Percentiles rank a stretch among this genome's conserved stretches.
phyloP scores from a whole-genome alignment of 2,329 filamentous ascomycete species.

The Epichloe elymi region DNA sequence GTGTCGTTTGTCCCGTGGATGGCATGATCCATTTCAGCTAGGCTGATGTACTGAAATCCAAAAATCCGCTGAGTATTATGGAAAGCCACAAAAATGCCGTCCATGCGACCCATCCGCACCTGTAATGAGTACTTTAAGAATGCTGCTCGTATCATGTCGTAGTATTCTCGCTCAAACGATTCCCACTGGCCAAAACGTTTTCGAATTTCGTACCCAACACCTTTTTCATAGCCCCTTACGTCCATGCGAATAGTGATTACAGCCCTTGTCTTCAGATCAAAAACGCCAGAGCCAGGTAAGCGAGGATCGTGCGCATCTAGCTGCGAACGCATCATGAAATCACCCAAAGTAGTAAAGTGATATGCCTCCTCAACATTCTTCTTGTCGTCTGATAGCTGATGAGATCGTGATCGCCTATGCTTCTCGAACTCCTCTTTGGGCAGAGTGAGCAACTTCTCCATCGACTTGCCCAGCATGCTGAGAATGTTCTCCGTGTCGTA shows the following conservation, averaged over 20 bases:
- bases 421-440: conserved; percentile 73
- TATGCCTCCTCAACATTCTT: conserved; percentile 63
- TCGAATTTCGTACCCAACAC: conserved; percentile 78
- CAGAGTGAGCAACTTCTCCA: conserved; percentile 88
- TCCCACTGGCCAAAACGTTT: conserved; percentile 64
- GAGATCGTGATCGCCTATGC: conserved; percentile 57
- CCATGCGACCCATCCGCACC: conserved; percentile 95
- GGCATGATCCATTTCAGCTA: conserved; percentile 78
- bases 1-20: conserved; percentile 66
- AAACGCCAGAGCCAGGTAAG: conserved; percentile 82
- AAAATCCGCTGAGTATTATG: conserved; percentile 95
- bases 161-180: conserved; percentile 91
- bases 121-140: conserved; percentile 96
- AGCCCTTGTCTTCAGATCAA: conserved; percentile 90
- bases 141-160: conserved; percentile 87
- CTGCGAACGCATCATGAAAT: conserved; percentile 91
- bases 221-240: conserved; percentile 53
- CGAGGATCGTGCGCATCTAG: conserved; percentile 80
- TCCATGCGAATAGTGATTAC: conserved; percentile 90
- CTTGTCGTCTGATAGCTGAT: conserved; percentile 59
- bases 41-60: conserved; percentile 86
- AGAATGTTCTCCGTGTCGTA: conserved; percentile 75
- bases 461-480: conserved; percentile 84
- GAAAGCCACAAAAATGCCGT: conserved; percentile 93
- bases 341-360: conserved; percentile 74